Evolutionary conservation across 148 eudicot genomes (phyloP).

Genomic region (Camellia sinensis): DNA sequence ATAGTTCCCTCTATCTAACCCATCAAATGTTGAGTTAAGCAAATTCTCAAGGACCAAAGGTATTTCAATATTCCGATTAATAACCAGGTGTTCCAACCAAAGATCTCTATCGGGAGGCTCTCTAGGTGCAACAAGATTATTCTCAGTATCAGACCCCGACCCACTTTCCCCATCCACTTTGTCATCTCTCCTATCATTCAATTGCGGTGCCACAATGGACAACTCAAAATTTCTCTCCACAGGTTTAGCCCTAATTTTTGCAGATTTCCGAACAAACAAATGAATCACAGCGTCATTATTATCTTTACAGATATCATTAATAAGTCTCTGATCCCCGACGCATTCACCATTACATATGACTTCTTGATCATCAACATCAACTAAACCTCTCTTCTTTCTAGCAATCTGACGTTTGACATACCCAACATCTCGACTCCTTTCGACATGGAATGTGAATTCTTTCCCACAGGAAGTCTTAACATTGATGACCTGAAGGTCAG

Average conservation of each 20-base stretch:
- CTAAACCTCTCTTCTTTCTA: slow-evolving; percentile 41
- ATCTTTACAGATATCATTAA: slow-evolving; percentile 62
- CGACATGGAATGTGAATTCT: slow-evolving; percentile 66
- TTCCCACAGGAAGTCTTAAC: slow-evolving; percentile 71
- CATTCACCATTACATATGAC: slow-evolving; percentile 59
- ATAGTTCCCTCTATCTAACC: slow-evolving; percentile 51
- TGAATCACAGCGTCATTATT: slow-evolving; percentile 71
- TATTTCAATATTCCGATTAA: slow-evolving; percentile 54
- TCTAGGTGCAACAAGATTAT: slow-evolving; percentile 25
- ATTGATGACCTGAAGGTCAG: slow-evolving; percentile 66
- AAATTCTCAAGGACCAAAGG: slow-evolving; percentile 50
- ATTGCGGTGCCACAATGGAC: slow-evolving; percentile 56
- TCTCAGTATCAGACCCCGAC: slow-evolving; percentile 13
- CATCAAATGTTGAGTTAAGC: slow-evolving; percentile 49
- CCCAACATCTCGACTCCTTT: slow-evolving; percentile 58
- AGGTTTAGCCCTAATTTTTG: slow-evolving; percentile 66
- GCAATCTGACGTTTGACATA: slow-evolving; percentile 77
- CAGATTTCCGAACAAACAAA: slow-evolving; percentile 65
- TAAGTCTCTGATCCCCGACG: slow-evolving; percentile 66
- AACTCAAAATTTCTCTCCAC: slow-evolving; percentile 64
- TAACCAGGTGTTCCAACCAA: slow-evolving; percentile 56
- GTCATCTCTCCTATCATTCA: slow-evolving; percentile 25
- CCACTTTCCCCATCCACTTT: slow-evolving; percentile 24
- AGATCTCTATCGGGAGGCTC: slow-evolving; percentile 30
- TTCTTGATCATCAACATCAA: slow-evolving; percentile 64